A percentile compares a stretch with the other conserved stretches of the same genome.
Evolutionary conservation across 805 yeast species (phyloP).

Genomic region (Henningerozyma blattae): DNA sequence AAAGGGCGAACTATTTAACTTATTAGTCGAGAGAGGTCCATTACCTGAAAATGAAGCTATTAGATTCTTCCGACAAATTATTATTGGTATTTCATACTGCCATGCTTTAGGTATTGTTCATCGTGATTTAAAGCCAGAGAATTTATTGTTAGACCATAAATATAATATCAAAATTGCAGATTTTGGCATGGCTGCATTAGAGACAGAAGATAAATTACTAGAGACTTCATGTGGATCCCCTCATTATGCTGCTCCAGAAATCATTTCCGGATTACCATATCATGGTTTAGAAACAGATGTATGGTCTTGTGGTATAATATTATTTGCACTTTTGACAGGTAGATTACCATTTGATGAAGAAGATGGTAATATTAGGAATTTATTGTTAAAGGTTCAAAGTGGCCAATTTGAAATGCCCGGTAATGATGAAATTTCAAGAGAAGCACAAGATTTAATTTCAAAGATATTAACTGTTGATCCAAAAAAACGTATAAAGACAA

Average conservation of each 20-base stretch:
- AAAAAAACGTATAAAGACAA: constrained; percentile 61
- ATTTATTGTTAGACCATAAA: constrained; percentile 65
- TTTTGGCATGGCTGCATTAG: constrained; percentile 98
- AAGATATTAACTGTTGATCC: constrained; percentile 81
- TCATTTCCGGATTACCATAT: constrained; percentile 86
- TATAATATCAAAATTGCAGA: constrained; percentile 93
- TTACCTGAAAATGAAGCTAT: constrained; percentile 85
- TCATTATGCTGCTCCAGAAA: constrained; percentile 97
- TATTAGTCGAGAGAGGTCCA: constrained; percentile 78
- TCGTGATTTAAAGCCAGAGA: constrained; percentile 78
- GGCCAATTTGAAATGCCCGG: constrained; percentile 80
- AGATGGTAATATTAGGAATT: constrained; percentile 83
- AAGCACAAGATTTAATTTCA: constrained; percentile 78
- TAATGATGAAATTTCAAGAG: constrained; percentile 57
- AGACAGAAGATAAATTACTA: constrained; percentile 63
- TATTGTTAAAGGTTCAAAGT: constrained; percentile 80
- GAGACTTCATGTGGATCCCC: constrained; percentile 98
- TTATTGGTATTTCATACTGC: constrained; percentile 72
- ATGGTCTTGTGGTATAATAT: constrained; percentile 95
- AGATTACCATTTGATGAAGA: constrained; percentile 80
- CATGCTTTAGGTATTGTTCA: constrained; percentile 83
- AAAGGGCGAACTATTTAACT: constrained; percentile 93
- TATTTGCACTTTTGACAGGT: constrained; percentile 89
- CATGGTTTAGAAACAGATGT: constrained; percentile 97
- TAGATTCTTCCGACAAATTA: constrained; percentile 76